Percentiles rank a stretch among this genome's conserved stretches.
phyloP scores from a whole-genome alignment of 108 stramenopile genomes.

The Nitzschia palea region DNA sequence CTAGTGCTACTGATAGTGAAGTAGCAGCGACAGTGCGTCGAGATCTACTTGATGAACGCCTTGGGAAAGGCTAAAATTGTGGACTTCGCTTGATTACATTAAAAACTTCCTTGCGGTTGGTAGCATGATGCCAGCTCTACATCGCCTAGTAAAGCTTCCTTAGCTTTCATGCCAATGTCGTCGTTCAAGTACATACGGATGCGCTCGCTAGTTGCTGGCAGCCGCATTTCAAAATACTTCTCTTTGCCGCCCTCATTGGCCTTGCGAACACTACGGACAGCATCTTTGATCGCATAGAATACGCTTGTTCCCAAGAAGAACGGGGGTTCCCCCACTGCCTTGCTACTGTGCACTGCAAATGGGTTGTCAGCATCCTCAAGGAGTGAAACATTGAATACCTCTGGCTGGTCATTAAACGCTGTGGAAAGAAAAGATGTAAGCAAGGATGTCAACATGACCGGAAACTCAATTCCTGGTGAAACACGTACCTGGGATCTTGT shows the following conservation, averaged over 20 bases:
- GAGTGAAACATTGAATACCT: slow-evolving; percentile 85
- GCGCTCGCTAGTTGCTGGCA: slow-evolving; percentile 88
- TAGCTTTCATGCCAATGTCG: slow-evolving; percentile 52
- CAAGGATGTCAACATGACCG: background rate
- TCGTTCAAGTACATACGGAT: slow-evolving; percentile 77
- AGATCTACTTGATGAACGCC: too few species aligned
- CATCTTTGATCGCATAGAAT: slow-evolving; percentile 95
- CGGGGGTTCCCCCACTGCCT: slow-evolving; percentile 96
- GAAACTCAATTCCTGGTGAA: too few species aligned
- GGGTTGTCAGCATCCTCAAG: slow-evolving; percentile 85
- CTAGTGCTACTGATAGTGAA: too few species aligned
- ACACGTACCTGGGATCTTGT: slow-evolving; percentile 82
- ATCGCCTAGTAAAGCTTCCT: slow-evolving; percentile 22
- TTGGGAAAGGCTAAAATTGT: too few species aligned
- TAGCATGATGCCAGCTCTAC: slow-evolving; percentile 14
- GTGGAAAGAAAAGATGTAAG: slow-evolving; percentile 20
- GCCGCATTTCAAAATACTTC: slow-evolving; percentile 79
- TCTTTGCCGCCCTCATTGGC: slow-evolving; percentile 26
- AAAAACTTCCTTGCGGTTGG: slow-evolving; percentile 49
- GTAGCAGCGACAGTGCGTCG: too few species aligned
- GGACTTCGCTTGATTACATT: too few species aligned
- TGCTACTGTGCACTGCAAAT: slow-evolving; percentile 92
- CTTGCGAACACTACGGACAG: slow-evolving; percentile 66
- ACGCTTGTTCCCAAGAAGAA: slow-evolving; percentile 89
- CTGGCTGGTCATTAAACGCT: slow-evolving; percentile 93